phyloP scores from a whole-genome alignment of 208 protist genomes.

The Wallacemonas sp. region DNA sequence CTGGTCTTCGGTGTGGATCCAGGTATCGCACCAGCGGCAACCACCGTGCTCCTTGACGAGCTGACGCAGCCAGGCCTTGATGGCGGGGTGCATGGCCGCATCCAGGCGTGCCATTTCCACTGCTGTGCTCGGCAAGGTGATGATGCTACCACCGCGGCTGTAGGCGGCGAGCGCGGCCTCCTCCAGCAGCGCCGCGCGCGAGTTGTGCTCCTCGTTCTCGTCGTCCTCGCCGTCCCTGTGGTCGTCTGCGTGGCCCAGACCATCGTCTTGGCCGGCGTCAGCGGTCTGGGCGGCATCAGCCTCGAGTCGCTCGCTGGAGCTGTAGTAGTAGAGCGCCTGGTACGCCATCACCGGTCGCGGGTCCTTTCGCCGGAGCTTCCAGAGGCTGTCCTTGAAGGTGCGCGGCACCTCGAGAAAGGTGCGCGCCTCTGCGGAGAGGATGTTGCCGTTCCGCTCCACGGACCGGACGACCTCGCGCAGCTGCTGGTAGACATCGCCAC shows the following conservation, averaged over 20 bases:
- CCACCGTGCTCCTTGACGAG: slow-evolving; percentile 60
- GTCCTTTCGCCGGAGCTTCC: slow-evolving; percentile 60
- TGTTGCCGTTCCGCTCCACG: slow-evolving; percentile 58
- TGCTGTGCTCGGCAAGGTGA: slow-evolving; percentile 42
- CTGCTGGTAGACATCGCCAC: slow-evolving; percentile 66
- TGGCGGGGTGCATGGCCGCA: slow-evolving; percentile 69
- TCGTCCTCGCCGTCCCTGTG: not conserved
- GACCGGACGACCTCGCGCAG: slow-evolving; percentile 44
- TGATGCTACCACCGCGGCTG: slow-evolving; percentile 27
- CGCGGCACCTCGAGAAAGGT: slow-evolving; percentile 57
- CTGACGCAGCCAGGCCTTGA: slow-evolving; percentile 55
- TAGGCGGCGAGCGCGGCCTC: slow-evolving; percentile 12
- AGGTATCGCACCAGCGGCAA: slow-evolving; percentile 78
- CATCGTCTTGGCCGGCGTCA: not conserved
- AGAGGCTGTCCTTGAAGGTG: slow-evolving; percentile 75
- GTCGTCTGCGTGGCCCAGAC: no score
- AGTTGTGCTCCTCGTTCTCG: slow-evolving; percentile 42
- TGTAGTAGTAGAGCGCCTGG: slow-evolving; percentile 73
- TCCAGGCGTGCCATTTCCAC: slow-evolving; percentile 57
- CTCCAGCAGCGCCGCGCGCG: slow-evolving; percentile 2
- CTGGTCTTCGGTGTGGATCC: slow-evolving; percentile 60
- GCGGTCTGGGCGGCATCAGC: not conserved
- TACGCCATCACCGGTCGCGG: slow-evolving; percentile 67
- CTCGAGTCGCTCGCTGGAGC: slow-evolving; percentile 28
- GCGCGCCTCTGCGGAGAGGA: slow-evolving; percentile 38